Conservation (phyloP, 129 eudicot species). For the Scalesia atractyloides region DNA sequence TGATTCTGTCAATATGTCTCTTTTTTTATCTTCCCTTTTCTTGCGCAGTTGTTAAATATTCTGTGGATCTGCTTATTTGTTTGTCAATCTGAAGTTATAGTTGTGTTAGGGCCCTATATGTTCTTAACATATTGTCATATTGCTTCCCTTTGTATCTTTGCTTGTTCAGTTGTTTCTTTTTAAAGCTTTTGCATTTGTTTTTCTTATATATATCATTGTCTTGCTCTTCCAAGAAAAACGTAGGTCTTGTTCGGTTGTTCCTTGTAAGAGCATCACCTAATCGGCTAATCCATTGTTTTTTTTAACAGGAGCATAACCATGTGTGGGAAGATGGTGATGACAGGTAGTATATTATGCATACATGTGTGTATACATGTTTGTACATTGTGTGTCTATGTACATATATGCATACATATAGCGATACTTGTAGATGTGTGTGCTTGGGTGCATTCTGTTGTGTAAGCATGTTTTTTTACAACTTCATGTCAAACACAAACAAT, state of each 20-base stretch:
- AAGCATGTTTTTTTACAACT: neutral
- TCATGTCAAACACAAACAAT: neutral
- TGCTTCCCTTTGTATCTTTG: neutral
- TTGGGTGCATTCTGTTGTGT: neutral
- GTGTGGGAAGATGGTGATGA: constrained; percentile 20
- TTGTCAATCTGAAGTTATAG: neutral
- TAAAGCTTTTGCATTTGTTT: neutral
- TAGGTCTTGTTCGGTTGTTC: neutral
- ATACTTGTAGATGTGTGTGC: neutral
- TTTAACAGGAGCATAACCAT: constrained; percentile 16
- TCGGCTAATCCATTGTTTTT: neutral
- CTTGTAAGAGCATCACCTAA: neutral
- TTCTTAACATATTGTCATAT: neutral
- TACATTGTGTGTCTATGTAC: neutral
- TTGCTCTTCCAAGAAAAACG: neutral
- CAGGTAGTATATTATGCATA: constrained; percentile 7
- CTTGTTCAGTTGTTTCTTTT: neutral
- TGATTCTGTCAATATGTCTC: neutral
- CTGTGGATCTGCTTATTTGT: neutral
- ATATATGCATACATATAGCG: neutral
- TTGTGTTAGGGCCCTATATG: neutral
- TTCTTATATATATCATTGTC: neutral
- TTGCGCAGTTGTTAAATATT: neutral
- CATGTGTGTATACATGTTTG: neutral
- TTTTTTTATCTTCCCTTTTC: neutral